Conservation (phyloP, 2,329 filamentous ascomycete genomes). For the Penicillium sp. region DNA sequence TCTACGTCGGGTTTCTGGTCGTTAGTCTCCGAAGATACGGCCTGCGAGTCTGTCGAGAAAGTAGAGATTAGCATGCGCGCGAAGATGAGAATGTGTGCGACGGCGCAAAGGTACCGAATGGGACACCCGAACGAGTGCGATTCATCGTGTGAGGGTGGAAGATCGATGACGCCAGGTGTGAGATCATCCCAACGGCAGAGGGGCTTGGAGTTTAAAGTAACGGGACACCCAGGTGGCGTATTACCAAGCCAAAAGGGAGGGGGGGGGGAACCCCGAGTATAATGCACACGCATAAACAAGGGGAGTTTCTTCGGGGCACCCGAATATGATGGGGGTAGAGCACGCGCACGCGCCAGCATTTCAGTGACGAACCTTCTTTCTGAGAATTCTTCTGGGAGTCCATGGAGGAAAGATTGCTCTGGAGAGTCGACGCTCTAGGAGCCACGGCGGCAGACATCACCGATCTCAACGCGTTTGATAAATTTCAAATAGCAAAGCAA, state of each 20-base stretch:
- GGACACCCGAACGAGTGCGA: constrained; percentile 16
- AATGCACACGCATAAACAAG: constrained; percentile 6
- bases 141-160: constrained; percentile 25
- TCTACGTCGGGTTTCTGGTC: constrained; percentile 52
- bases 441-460: constrained; percentile 44
- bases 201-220: constrained; percentile 24
- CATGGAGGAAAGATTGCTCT: constrained; percentile 42
- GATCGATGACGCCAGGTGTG: constrained; percentile 38
- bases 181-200: constrained; percentile 38
- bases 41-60: constrained; percentile 29
- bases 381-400: constrained; percentile 43
- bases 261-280: constrained; percentile 16
- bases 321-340: not conserved
- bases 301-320: not conserved
- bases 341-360: not conserved
- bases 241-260: constrained; percentile 30
- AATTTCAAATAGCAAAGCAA: constrained; percentile 1
- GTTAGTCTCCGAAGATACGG: constrained; percentile 33
- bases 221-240: constrained; percentile 28
- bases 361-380: constrained; percentile 38
- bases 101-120: constrained; percentile 22
- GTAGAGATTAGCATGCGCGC: constrained; percentile 24
- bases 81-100: constrained; percentile 11
- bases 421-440: constrained; percentile 34
- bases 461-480: not conserved